Percentiles rank a stretch among this genome's conserved stretches.
These are phyloP conservation scores for Phlyctochytrium planicorne DNA, from an alignment of 192 early-diverging fungal genomes.

Conservation along the genomic window DNA sequence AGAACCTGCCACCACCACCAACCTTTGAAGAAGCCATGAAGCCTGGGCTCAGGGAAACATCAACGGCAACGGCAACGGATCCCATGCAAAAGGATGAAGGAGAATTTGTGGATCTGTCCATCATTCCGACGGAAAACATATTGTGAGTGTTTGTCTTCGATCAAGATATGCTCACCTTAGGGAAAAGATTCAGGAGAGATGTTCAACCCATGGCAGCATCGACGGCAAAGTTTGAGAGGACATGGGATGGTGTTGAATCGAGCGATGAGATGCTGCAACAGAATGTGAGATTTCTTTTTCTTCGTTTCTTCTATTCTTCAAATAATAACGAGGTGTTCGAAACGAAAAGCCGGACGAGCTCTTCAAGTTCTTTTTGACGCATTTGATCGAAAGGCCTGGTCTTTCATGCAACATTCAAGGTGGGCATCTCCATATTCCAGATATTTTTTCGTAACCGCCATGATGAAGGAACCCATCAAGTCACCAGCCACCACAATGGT, in stretches of 20 bases:
- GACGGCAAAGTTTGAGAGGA: not conserved
- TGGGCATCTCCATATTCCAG: no score
- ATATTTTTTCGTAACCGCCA: no score
- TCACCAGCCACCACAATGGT: slow-evolving; percentile 5
- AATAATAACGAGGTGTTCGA: no score
- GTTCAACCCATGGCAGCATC: slow-evolving; percentile 2
- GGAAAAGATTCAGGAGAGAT: not conserved
- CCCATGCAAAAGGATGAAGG: not conserved
- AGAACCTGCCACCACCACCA: no score
- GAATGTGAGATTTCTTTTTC: no score
- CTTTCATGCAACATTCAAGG: no score
- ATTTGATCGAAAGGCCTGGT: slow-evolving; percentile 12
- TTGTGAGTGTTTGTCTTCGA: no score
- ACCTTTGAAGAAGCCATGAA: not conserved
- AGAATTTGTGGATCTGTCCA: not conserved
- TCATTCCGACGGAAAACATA: not conserved
- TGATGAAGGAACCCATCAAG: no score
- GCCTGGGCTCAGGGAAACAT: no score
- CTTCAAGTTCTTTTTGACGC: slow-evolving; percentile 15
- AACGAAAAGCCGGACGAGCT: slow-evolving; percentile 20
- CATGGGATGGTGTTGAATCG: not conserved
- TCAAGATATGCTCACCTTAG: no score
- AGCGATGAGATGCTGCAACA: not conserved
- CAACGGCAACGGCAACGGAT: no score
- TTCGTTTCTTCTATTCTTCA: no score